phyloP scores from a whole-genome alignment of 305 asterid genomes.

The Fraxinus floribunda region DNA sequence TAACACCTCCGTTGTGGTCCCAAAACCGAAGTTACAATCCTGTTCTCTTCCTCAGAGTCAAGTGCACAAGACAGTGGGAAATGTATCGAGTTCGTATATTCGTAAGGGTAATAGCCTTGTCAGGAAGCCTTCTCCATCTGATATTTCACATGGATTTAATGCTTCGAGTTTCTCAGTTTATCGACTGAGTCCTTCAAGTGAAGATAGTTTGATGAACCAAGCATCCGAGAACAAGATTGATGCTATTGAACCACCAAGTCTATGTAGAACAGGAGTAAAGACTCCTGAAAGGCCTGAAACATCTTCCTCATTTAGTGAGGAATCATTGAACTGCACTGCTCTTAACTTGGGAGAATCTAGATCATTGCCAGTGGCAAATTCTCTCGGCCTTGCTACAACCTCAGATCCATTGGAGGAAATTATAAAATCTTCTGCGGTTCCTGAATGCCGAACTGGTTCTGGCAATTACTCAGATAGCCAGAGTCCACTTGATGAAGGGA shows the following conservation, averaged over 20 bases:
- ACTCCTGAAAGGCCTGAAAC: slow-evolving; percentile 43
- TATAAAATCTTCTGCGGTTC: slow-evolving; percentile 30
- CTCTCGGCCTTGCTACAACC: slow-evolving; percentile 32
- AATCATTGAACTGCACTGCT: slow-evolving; percentile 32
- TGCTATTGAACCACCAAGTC: slow-evolving; percentile 33
- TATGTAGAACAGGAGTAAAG: slow-evolving; percentile 26
- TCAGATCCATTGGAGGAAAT: slow-evolving; percentile 37
- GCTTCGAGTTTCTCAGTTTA: slow-evolving; percentile 41
- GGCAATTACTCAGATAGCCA: slow-evolving; percentile 45
- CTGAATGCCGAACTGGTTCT: slow-evolving; percentile 43
- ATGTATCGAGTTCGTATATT: slow-evolving; percentile 50
- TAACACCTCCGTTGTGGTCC: slow-evolving; percentile 33
- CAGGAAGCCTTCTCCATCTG: slow-evolving; percentile 54
- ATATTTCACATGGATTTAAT: slow-evolving; percentile 37
- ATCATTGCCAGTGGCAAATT: slow-evolving; percentile 26
- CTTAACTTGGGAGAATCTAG: slow-evolving; percentile 31
- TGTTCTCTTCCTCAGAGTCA: slow-evolving; percentile 39
- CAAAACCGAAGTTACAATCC: slow-evolving; percentile 38
- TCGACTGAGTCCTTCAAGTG: slow-evolving; percentile 33
- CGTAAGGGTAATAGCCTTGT: slow-evolving; percentile 89
- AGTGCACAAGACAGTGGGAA: slow-evolving; percentile 33
- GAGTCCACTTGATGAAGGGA: slow-evolving; percentile 42
- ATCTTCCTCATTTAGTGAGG: slow-evolving; percentile 26
- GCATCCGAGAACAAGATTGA: slow-evolving; percentile 33
- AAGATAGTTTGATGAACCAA: slow-evolving; percentile 34